Base-by-base conservation (phyloP, 116 monocot species). In the Dioscorea cayenensis region DNA sequence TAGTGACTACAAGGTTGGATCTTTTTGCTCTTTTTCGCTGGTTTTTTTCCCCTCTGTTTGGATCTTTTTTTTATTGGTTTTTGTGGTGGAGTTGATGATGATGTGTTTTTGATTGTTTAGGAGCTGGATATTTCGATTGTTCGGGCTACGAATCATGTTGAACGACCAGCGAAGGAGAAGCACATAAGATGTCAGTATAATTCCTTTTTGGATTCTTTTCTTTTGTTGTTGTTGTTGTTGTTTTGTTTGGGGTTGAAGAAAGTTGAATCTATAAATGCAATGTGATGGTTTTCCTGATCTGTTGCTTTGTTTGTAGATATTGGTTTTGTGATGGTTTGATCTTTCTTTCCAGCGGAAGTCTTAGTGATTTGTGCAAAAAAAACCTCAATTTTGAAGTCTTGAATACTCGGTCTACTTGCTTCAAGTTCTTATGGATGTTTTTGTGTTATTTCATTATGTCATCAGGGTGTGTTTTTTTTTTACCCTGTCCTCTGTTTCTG, bases 61-160 rank as follows among this genome's bases (percentile, higher is more conserved):
- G 1, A 23, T 13, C 25, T 43, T 49, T 28, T 28, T 28, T 52
- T 43, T 43, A 5, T 7, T 68, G 48, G 5, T 48, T 20, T 68
- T 68, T 9, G 20, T 3, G 32, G 0, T 14, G 55, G 16, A 66
- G 7, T 66, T 48, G 7, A 35, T 19, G 13, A 22, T 68, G 48
- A 14, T 21, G 55, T 19, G n/a, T 37, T 55, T 82, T 29, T 23
- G 52, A 60, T 28, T 35, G 67, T 27, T 51, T 79, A 97, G 96
- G 96, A 92, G 65, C 66, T 97, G 77, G 96, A 97, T 71, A 81
- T 97, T 81, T 87, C 96, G 23, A 86, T 97, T 60, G 96, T 97
- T 43, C 82, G 84, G 75, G 92, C 96, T 27, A 97, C 96, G 27
- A 97, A 97, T 71, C 96, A 97, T 77, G 89, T 87, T 3, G 90